These are phyloP conservation scores for Phytophthora chlamydospora DNA, from an alignment of 352 stramenopile species.

Conservation along the genomic window DNA sequence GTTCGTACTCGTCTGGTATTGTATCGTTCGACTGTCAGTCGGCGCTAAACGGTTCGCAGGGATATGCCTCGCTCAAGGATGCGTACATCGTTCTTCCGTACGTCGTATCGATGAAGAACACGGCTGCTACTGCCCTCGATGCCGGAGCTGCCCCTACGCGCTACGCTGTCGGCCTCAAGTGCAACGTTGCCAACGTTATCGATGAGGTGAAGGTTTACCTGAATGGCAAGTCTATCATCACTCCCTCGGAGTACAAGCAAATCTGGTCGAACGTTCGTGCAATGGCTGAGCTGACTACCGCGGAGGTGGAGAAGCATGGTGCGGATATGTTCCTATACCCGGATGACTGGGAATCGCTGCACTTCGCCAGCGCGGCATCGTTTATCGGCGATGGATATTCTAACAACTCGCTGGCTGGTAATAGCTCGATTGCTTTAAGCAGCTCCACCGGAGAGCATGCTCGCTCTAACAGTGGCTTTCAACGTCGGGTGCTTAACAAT, in stretches of 20 bases:
- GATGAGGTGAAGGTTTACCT: not conserved
- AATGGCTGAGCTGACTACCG: not conserved
- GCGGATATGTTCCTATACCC: not conserved
- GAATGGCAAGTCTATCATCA: constrained; percentile 1
- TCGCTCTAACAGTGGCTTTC: too few relatives aligned
- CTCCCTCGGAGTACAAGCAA: not conserved
- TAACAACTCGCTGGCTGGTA: too few relatives aligned
- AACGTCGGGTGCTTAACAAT: not conserved
- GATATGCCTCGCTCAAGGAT: constrained; percentile 10
- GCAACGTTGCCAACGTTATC: not conserved
- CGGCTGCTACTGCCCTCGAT: not conserved
- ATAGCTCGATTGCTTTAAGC: too few relatives aligned
- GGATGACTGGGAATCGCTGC: not conserved
- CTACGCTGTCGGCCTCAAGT: not conserved
- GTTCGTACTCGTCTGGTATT: constrained; percentile 18
- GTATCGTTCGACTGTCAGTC: constrained; percentile 14
- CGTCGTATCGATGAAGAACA: constrained; percentile 2
- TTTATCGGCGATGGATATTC: too few relatives aligned
- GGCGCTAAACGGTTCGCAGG: constrained; percentile 19
- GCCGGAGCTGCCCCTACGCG: too few relatives aligned
- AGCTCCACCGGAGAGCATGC: too few relatives aligned
- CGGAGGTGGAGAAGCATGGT: not conserved
- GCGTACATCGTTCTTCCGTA: constrained; percentile 2
- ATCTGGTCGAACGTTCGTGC: not conserved
- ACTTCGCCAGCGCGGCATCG: not conserved